phyloP scores from a whole-genome alignment of 495 filamentous ascomycete genomes.

The Hypoxylon crocopeplum region DNA sequence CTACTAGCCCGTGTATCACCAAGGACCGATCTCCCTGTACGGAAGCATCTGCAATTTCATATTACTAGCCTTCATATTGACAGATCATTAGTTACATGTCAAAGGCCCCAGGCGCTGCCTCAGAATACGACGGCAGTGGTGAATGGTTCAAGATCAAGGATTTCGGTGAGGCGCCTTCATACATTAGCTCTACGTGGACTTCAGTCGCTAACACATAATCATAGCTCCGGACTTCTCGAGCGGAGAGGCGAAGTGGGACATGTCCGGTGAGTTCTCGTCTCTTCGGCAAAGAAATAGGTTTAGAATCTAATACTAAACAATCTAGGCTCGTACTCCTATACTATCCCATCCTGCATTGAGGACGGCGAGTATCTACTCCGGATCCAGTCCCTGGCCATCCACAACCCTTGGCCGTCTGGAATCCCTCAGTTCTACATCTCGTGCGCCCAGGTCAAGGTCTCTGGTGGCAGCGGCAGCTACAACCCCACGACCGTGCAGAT shows the following conservation, averaged over 20 bases:
- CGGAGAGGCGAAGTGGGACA: constrained; percentile 34
- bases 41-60: neutral
- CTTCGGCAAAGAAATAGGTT: neutral
- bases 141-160: constrained; percentile 54
- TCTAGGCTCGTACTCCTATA: constrained; percentile 51
- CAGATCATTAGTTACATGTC: constrained; percentile 46
- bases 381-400: constrained; percentile 60
- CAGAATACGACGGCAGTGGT: constrained; percentile 47
- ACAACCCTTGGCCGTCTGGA: constrained; percentile 52
- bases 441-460: constrained; percentile 42
- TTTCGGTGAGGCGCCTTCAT: constrained; percentile 34
- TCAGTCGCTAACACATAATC: constrained; percentile 4
- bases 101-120: constrained; percentile 49
- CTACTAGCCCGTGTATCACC: constrained; percentile 55
- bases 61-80: neutral
- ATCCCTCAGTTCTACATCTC: constrained; percentile 44
- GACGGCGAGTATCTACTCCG: constrained; percentile 63
- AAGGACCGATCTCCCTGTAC: constrained; percentile 56
- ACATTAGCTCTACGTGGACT: neutral
- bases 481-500: constrained; percentile 53
- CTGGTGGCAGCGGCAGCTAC: constrained; percentile 40
- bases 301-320: neutral
- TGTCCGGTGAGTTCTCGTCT: constrained; percentile 19
- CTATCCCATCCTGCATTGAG: constrained; percentile 52
- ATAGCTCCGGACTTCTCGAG: constrained; percentile 41